Base-by-base conservation (phyloP, 768 basidiomycete species). In the Suillus paluster region DNA sequence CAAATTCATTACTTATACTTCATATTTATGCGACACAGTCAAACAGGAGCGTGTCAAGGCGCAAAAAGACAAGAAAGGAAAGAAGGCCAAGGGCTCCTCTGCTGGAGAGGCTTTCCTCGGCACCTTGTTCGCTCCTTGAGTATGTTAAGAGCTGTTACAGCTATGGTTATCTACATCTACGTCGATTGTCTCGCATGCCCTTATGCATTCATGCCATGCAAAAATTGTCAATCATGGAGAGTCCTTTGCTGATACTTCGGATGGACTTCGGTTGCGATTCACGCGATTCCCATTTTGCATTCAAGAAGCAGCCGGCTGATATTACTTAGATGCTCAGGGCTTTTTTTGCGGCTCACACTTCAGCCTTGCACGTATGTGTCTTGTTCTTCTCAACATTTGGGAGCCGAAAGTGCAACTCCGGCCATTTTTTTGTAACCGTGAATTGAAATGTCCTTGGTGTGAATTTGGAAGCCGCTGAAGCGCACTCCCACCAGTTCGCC, bases 61-160 rank as follows among this genome's bases (percentile, higher is more conserved):
- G 75, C 82, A 83, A 79, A 86, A 86, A 76, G 80, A 73, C 64
- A 73, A 79, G 75, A 85, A 83, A 61, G 81, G 81, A 68, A 84
- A 85, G 84, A 88, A 89, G 81, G 76, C 84, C 74, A 89, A 89
- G 78, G 78, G 69, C 80, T 64, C 79, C 80, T 80, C 87, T 63
- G 88, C 94, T 63, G 88, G 90, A 73, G 87, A 93, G 78, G 83
- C 85, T 53, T 97, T 97, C 93, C 82, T 94, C 75, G 81, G 82
- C 62, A 92, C 83, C 65, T 85, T 98, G 72, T 88, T 92, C 68
- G 90, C 95, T 76, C 90, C 94, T 75, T 97, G 81, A 91, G 58
- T 64, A 49, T 38, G 44, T 38, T 42, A 39, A 54, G 44, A 42
- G 19, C n/a, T 27, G 27, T 12, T 33, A 27, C 33, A 30, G 34